Base-by-base conservation (phyloP, 2,329 filamentous ascomycete genomes). In the Monosporascus cannonballus region DNA sequence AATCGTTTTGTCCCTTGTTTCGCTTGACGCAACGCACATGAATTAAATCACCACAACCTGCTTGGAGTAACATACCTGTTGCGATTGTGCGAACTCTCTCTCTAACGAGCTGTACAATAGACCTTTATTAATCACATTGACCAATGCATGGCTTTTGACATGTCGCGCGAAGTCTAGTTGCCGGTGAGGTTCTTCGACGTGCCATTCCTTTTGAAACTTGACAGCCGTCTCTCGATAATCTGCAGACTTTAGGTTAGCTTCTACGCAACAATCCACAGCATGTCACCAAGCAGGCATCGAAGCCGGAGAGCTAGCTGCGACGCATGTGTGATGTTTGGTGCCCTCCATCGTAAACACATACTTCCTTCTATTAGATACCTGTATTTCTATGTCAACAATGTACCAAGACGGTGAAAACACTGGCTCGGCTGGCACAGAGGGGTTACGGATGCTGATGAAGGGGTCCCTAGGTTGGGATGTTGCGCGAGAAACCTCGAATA, bases 131-230 rank as follows among this genome's bases (percentile, higher is more conserved):
- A 86, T 70, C 58, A 84, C 73, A 54, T 77, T 77, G 53, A 86
- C 80, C 64, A 86, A 73, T 60, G 83, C 81, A 71, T 85, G 81
- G 61, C 76, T 79, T 69, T 83, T 78, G 69, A 86, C 81, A 70
- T 85, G 77, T 64, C 76, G 79, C 66, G 83, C 83, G 69, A 86
- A 86, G 55, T 78, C 74, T 57, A 86, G 80, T 55, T 84, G 74
- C 63, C 77, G 77, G 67, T 85, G 81, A 61, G 83, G 83, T 69
- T 81, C 75, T 63, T 76, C 73, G 59, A 84, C 73, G 69, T 83
- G 78, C 83, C 83, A 86, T 72, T 86, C 83, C 67, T 85, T 85
- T 64, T 85, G 82, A 61, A 86, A 80, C 67, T 84, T 84, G 71
- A 81, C 78, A 51, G 83, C 83, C 44, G 83, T 84, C 68, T 86